These are phyloP conservation scores for Xylaria castorea DNA, from an alignment of 495 filamentous ascomycete genomes.

Conservation along the genomic window DNA sequence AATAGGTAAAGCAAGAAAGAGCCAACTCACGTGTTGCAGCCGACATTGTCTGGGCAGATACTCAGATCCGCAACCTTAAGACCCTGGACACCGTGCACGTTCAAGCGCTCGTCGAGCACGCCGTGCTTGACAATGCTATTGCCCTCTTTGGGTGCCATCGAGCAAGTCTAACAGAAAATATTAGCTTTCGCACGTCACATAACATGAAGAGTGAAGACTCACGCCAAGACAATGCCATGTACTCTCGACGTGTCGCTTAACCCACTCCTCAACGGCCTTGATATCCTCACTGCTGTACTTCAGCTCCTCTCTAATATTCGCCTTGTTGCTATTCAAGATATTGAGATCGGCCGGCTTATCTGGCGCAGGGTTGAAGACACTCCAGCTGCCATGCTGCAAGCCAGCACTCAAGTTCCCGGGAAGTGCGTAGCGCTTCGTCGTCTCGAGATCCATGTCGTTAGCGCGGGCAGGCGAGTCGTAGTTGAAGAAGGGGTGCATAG, in stretches of 20 bases:
- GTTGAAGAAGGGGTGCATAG: constrained; percentile 70
- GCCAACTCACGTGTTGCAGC: constrained; percentile 72
- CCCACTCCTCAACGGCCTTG: constrained; percentile 76
- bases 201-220: constrained; percentile 31
- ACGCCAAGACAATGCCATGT: constrained; percentile 75
- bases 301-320: constrained; percentile 65
- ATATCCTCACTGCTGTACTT: constrained; percentile 73
- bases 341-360: constrained; percentile 57
- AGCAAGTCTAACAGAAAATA: constrained; percentile 65
- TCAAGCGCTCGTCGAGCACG: constrained; percentile 79
- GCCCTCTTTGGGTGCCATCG: constrained; percentile 80
- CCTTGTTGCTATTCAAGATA: constrained; percentile 58
- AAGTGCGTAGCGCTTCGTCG: constrained; percentile 76
- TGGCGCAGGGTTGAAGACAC: constrained; percentile 44
- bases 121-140: constrained; percentile 83
- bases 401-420: constrained; percentile 75
- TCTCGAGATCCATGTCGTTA: constrained; percentile 74
- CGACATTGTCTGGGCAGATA: constrained; percentile 84
- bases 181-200: constrained; percentile 9
- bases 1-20: background rate
- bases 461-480: constrained; percentile 72
- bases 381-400: constrained; percentile 64
- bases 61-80: constrained; percentile 83
- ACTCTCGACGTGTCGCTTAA: constrained; percentile 76
- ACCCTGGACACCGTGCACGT: constrained; percentile 79